Percentiles rank a stretch among this genome's conserved stretches.
These are phyloP conservation scores for Serpula lacrymans DNA, from an alignment of 768 basidiomycete species.

Conservation along the genomic window DNA sequence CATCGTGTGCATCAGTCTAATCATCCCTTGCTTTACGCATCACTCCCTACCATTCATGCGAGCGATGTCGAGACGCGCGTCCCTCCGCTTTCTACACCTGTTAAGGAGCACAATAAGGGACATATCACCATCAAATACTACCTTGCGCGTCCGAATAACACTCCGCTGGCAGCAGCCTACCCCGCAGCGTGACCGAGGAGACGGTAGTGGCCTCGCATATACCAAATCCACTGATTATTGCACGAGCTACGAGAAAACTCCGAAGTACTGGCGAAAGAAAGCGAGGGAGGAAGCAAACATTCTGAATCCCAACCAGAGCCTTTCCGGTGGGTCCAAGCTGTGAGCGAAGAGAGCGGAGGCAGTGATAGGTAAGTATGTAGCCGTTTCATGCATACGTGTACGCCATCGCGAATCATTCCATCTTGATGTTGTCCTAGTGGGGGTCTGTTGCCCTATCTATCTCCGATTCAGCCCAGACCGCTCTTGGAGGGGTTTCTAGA, in stretches of 20 bases:
- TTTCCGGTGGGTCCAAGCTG: too few relatives aligned
- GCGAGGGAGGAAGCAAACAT: too few relatives aligned
- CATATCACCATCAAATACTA: background rate
- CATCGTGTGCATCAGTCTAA: background rate
- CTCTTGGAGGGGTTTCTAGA: too few relatives aligned
- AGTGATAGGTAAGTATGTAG: too few relatives aligned
- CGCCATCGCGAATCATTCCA: too few relatives aligned
- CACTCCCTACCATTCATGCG: constrained; percentile 1
- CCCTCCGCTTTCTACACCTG: constrained; percentile 2
- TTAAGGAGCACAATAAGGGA: constrained; percentile 6
- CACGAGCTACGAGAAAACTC: constrained; percentile 3
- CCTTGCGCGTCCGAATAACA: background rate
- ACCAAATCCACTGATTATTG: background rate
- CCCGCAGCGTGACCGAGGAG: background rate
- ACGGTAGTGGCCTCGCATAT: constrained; percentile 2
- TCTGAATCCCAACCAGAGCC: too few relatives aligned
- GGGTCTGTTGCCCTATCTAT: too few relatives aligned
- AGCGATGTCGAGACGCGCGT: background rate
- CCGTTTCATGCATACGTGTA: too few relatives aligned
- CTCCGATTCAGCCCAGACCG: too few relatives aligned
- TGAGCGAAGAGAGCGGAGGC: too few relatives aligned
- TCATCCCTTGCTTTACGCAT: constrained; percentile 1
- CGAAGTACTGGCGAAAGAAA: constrained; percentile 1
- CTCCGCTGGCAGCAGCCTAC: background rate
- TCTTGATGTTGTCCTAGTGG: too few relatives aligned